Conservation (phyloP, 768 basidiomycete species). For the Pleurotus tuoliensis region DNA sequence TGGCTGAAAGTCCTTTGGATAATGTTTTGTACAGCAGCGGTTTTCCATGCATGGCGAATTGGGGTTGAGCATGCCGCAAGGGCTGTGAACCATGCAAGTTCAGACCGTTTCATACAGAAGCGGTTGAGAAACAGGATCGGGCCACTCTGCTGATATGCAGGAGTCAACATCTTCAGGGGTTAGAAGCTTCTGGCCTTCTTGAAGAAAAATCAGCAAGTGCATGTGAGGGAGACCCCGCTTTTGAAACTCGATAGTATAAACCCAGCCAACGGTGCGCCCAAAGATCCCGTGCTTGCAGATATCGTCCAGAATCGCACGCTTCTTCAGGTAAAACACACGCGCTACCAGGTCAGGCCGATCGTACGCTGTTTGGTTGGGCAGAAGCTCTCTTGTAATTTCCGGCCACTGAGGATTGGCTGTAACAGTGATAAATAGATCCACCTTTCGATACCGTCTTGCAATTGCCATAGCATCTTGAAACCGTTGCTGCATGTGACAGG, state of each 20-base stretch:
- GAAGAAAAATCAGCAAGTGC: conserved; percentile 45
- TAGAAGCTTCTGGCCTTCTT: conserved; percentile 24
- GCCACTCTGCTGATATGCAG: conserved; percentile 29
- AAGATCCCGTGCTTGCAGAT: conserved; percentile 34
- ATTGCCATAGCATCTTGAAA: too few relatives aligned
- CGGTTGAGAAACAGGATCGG: conserved; percentile 29
- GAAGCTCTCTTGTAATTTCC: too few relatives aligned
- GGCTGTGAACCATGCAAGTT: conserved; percentile 32
- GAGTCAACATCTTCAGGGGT: conserved; percentile 34
- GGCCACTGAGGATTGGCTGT: too few relatives aligned
- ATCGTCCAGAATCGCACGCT: conserved; percentile 27
- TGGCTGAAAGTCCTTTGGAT: conserved; percentile 29
- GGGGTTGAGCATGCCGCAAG: conserved; percentile 26
- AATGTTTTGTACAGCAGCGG: conserved; percentile 31
- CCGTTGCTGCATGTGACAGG: too few relatives aligned
- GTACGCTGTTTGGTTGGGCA: too few relatives aligned
- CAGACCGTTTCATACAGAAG: conserved; percentile 28
- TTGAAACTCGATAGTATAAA: conserved; percentile 57
- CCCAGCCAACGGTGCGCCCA: conserved; percentile 36
- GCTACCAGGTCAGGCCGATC: conserved; percentile 45
- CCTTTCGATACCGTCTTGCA: too few relatives aligned
- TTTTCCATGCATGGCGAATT: conserved; percentile 31
- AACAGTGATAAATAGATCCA: too few relatives aligned
- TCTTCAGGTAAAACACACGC: conserved; percentile 42
- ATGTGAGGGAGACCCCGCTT: conserved; percentile 53